Conservation (phyloP, 139 green algal genomes). For the Diplosphaera chodatii region DNA sequence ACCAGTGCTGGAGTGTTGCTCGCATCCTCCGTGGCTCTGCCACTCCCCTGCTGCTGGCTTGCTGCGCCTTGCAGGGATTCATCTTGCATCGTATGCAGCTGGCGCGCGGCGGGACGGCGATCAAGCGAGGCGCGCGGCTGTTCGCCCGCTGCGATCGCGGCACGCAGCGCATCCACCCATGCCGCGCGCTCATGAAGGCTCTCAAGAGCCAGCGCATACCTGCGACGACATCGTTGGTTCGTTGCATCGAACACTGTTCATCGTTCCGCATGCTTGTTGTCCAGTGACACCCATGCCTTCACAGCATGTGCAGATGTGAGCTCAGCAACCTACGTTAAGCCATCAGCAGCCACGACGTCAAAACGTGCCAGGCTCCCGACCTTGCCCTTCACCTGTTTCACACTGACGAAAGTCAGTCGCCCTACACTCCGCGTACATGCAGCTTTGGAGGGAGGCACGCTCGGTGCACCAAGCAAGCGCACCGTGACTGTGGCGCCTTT, state of each 20-base stretch:
- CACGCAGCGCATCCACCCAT: not conserved
- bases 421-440: no score
- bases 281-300: not conserved
- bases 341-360: not conserved
- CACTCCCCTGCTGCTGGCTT: no score
- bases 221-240: not conserved
- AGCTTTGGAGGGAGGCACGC: no score
- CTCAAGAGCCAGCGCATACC: not conserved
- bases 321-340: not conserved
- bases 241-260: no score
- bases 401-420: no score
- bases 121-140: not conserved
- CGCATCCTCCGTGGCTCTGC: no score
- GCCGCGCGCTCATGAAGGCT: not conserved
- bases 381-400: not conserved
- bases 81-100: no score
- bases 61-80: no score
- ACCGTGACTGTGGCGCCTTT: conserved; percentile 6
- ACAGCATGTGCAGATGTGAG: not conserved
- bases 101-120: no score
- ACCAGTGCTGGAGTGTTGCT: no score
- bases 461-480: not conserved
- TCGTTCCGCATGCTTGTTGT: no score
- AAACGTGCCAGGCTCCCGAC: not conserved
- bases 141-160: not conserved